Base-by-base conservation (phyloP, 257 asterid genomes). In the Nicotiana noctiflora region DNA sequence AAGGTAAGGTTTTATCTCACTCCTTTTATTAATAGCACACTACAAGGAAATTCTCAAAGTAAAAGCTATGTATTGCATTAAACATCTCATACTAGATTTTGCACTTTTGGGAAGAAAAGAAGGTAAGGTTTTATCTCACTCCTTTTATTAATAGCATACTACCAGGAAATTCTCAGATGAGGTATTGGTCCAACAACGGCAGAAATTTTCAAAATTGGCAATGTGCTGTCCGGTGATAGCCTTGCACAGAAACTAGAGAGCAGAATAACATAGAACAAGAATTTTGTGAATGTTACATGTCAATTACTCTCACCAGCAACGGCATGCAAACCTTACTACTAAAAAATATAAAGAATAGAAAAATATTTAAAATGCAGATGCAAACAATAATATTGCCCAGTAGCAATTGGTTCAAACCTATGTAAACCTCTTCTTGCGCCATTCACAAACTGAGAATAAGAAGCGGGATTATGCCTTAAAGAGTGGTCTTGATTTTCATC, bases 341-440 rank as follows among this genome's bases (percentile, higher is more conserved):
- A 49, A 18, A 12, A 76, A 53, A 49, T 12, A 23, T 64, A 19
- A 40, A 9, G 9, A 78, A 76, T 1, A 46, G 55, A 53, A 55
- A 52, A n/a, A 72, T 25, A 53, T 49, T 65, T 57, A 49, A 79
- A 53, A 19, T 66, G 63, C 62, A 61, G 62, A 62, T 74, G 67
- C 51, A 82, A 76, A 17, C 63, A 77, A 67, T 52, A 68, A 81
- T 23, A 49, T 44, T 32, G 40, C 66, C 51, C 79, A n/a, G 55
- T 60, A 61, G 74, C 64, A 70, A 82, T 55, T 82, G 67, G 85
- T 85, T 81, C 92, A 85, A 80, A 92, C 98, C 98, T 92, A 78
- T 89, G 89, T 65, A 94, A 89, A 80, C 93, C 97, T 83, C 95
- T 87, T 88, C 91, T 90, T 11, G 94, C 91, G 80, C 85, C 84